These are phyloP conservation scores for apple (Malus domestica) DNA, from an alignment of 306 rosid genomes.

Conservation along the genomic window ASM211411v1 NC_041805.1:482501-483000, in stretches of 20 bases:
- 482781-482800: slow-evolving; percentile 64
- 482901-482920: slow-evolving; percentile 55
- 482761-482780: slow-evolving; percentile 63
- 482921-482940: too few species aligned
- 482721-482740: slow-evolving; percentile 82
- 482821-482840: slow-evolving; percentile 68
- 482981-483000: too few species aligned
- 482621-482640: slow-evolving; percentile 49
- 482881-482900: slow-evolving; percentile 77
- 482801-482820: slow-evolving; percentile 88
- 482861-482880: slow-evolving; percentile 55
- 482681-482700: slow-evolving; percentile 71
- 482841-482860: slow-evolving; percentile 56
- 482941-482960: too few species aligned
- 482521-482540: slow-evolving; percentile 76
- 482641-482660: slow-evolving; percentile 72
- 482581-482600: slow-evolving; percentile 62
- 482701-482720: slow-evolving; percentile 54
- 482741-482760: slow-evolving; percentile 87
- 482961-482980: too few species aligned
- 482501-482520: slow-evolving; percentile 75
- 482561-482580: slow-evolving; percentile 58
- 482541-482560: slow-evolving; percentile 78
- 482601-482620: slow-evolving; percentile 43
- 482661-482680: slow-evolving; percentile 66